These are phyloP conservation scores for Suillus spraguei DNA, from an alignment of 768 basidiomycete species.

Conservation along the genomic window DNA sequence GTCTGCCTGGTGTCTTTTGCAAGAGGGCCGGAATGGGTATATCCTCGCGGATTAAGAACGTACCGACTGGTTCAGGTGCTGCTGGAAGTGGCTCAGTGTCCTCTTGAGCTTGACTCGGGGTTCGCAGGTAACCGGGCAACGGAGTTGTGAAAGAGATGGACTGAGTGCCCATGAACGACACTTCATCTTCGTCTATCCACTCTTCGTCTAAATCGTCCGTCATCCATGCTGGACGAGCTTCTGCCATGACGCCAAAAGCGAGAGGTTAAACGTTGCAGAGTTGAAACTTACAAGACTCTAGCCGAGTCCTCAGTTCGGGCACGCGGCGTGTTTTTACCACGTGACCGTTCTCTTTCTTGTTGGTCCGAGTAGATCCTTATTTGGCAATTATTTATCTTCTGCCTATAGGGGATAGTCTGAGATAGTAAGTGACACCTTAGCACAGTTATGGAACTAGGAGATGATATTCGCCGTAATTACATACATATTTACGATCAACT, in stretches of 20 bases:
- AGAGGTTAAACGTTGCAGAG: slow-evolving; percentile 11
- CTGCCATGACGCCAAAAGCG: slow-evolving; percentile 11
- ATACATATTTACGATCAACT: background rate
- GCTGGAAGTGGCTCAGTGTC: slow-evolving; percentile 30
- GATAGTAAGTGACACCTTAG: background rate
- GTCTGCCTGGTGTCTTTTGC: slow-evolving; percentile 65
- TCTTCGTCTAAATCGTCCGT: slow-evolving; percentile 91
- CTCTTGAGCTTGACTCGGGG: slow-evolving; percentile 40
- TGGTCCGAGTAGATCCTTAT: slow-evolving; percentile 21
- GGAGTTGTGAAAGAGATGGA: slow-evolving; percentile 63
- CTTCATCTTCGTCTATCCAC: slow-evolving; percentile 71
- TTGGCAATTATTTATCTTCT: slow-evolving; percentile 20
- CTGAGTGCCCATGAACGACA: slow-evolving; percentile 43
- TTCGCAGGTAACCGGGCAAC: slow-evolving; percentile 51
- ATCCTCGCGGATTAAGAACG: slow-evolving; percentile 77
- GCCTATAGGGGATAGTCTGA: slow-evolving; percentile 2
- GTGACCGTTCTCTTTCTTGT: slow-evolving; percentile 30
- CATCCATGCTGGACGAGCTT: slow-evolving; percentile 70
- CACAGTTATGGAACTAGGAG: background rate
- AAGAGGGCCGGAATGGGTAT: slow-evolving; percentile 55
- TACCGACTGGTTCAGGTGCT: slow-evolving; percentile 51
- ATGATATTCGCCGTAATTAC: background rate
- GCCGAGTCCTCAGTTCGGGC: background rate
- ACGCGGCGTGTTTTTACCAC: slow-evolving; percentile 20
- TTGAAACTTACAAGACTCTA: background rate